Conservation (phyloP, 352 stramenopile genomes). For the Saprolegnia parasitica region DNA sequence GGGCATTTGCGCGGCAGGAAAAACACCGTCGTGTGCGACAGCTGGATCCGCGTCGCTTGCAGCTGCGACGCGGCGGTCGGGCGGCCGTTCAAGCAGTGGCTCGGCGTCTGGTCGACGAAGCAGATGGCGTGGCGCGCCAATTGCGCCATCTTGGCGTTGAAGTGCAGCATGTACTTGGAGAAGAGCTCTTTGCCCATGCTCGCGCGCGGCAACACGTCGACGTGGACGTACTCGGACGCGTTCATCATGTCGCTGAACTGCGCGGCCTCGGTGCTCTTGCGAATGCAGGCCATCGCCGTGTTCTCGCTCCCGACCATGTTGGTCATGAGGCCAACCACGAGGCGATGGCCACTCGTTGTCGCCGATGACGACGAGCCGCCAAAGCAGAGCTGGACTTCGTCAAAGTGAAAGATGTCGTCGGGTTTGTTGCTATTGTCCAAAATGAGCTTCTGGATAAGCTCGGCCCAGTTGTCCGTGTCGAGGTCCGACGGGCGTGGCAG, state of each 20-base stretch:
- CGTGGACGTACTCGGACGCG: slow-evolving; percentile 20
- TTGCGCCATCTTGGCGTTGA: slow-evolving; percentile 21
- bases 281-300: slow-evolving; percentile 13
- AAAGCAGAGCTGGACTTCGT: slow-evolving; percentile 26
- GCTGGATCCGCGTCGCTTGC: slow-evolving; percentile 11
- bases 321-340: slow-evolving; percentile 18
- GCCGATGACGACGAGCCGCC: neutral
- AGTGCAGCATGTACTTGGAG: slow-evolving; percentile 25
- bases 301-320: slow-evolving; percentile 9
- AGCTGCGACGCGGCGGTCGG: slow-evolving; percentile 7
- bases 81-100: slow-evolving; percentile 23
- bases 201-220: slow-evolving; percentile 3
- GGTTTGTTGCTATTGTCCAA: slow-evolving; percentile 20
- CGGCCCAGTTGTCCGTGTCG: neutral
- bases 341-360: neutral
- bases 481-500: neutral
- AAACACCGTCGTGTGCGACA: slow-evolving; percentile 21
- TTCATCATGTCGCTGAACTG: slow-evolving; percentile 23
- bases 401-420: slow-evolving; percentile 24
- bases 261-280: neutral
- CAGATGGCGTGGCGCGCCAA: slow-evolving; percentile 17
- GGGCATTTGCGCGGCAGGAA: slow-evolving; percentile 15
- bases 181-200: slow-evolving; percentile 24
- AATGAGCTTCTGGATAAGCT: slow-evolving; percentile 15
- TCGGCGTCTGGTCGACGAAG: slow-evolving; percentile 24